phyloP scores from a whole-genome alignment of 2,329 filamentous ascomycete species.

The Aspergillus niger region DNA sequence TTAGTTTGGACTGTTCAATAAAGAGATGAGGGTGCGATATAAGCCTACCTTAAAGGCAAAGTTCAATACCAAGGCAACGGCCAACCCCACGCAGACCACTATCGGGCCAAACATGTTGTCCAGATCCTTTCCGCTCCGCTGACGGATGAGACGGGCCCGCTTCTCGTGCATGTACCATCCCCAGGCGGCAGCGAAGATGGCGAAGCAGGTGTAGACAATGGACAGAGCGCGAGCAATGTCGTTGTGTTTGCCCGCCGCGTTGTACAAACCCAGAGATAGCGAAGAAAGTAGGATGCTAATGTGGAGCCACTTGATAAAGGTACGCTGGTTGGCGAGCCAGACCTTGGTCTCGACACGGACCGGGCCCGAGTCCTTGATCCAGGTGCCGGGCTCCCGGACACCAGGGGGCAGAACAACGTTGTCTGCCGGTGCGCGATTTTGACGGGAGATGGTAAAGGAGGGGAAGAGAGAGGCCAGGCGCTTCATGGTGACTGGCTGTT shows the following conservation, averaged over 20 bases:
- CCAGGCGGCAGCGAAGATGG: constrained; percentile 81
- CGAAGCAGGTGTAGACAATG: constrained; percentile 79
- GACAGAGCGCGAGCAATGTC: constrained; percentile 75
- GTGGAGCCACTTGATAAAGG: constrained; percentile 98
- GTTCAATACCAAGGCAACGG: constrained; percentile 78
- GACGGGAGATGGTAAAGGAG: constrained; percentile 78
- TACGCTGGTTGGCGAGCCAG: constrained; percentile 97
- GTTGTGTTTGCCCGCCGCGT: constrained; percentile 76
- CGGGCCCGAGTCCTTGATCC: constrained; percentile 93
- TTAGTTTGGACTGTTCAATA: constrained; percentile 14
- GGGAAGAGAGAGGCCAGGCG: constrained; percentile 73
- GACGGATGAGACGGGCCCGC: constrained; percentile 75
- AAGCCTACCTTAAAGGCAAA: constrained; percentile 72
- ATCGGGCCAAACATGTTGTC: constrained; percentile 85
- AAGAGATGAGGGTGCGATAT: background rate
- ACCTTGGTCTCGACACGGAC: constrained; percentile 96
- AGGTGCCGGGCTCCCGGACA: constrained; percentile 78
- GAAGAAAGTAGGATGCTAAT: constrained; percentile 84
- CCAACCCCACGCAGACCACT: constrained; percentile 76
- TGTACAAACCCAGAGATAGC: constrained; percentile 81
- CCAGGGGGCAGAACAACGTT: constrained; percentile 72
- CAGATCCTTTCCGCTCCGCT: constrained; percentile 88
- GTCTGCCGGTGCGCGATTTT: constrained; percentile 59
- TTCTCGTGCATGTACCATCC: constrained; percentile 81
- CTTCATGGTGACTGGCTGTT: constrained; percentile 53